phyloP scores from a whole-genome alignment of 495 filamentous ascomycete species.

The Gamarada debralockiae region DNA sequence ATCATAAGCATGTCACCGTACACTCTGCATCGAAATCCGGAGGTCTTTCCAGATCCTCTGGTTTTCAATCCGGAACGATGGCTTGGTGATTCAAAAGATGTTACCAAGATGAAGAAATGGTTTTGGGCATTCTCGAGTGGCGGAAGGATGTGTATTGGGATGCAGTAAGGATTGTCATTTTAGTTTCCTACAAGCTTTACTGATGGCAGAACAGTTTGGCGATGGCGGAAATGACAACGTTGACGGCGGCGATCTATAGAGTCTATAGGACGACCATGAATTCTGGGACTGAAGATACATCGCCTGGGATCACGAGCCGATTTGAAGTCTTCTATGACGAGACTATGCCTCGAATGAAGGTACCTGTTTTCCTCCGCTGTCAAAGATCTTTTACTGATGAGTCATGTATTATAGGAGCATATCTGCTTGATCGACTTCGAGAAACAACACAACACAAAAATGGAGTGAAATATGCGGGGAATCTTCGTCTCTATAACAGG shows the following conservation, averaged over 20 bases:
- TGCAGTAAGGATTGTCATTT: conserved; percentile 31
- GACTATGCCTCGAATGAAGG: not conserved
- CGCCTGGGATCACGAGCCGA: conserved; percentile 32
- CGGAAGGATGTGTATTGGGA: conserved; percentile 26
- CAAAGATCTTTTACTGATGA: too few relatives aligned
- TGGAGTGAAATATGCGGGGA: too few relatives aligned
- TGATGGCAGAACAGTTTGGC: conserved; percentile 27
- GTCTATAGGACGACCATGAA: conserved; percentile 28
- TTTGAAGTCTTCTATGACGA: conserved; percentile 42
- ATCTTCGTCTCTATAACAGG: too few relatives aligned
- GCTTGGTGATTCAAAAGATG: conserved; percentile 14
- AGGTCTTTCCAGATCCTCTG: conserved; percentile 52
- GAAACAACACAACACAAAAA: too few relatives aligned
- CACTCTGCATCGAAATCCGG: conserved; percentile 60
- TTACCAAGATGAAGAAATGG: conserved; percentile 43
- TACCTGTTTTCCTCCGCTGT: too few relatives aligned
- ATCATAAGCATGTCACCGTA: conserved; percentile 66
- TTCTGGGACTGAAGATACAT: conserved; percentile 19
- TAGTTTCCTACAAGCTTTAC: not conserved
- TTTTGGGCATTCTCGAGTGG: conserved; percentile 30
- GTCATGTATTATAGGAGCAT: too few relatives aligned
- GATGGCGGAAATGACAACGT: conserved; percentile 40
- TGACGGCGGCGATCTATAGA: conserved; percentile 33
- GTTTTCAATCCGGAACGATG: conserved; percentile 25
- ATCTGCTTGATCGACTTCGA: too few relatives aligned